Evolutionary conservation across 768 basidiomycete species (phyloP).

Genomic region (Galerina marginata): DNA sequence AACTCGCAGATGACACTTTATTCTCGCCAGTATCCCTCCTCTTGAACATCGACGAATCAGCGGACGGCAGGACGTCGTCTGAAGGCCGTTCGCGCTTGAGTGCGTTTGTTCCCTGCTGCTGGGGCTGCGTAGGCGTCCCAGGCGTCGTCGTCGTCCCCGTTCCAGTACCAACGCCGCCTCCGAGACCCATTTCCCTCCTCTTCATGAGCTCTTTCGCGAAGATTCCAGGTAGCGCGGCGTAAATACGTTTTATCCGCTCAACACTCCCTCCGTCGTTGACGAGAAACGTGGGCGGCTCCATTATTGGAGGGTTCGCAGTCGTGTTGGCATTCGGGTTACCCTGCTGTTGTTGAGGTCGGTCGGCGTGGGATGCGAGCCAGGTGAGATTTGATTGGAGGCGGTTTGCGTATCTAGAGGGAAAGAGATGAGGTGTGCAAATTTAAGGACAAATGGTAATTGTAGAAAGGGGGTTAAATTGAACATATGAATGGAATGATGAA

Average conservation of each 20-base stretch:
- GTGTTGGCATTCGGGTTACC: conserved; percentile 32
- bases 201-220: conserved; percentile 69
- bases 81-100: conserved; percentile 71
- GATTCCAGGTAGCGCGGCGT: conserved; percentile 60
- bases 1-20: conserved; percentile 34
- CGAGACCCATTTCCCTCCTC: conserved; percentile 39
- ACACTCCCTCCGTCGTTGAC: conserved; percentile 41
- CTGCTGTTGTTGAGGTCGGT: conserved; percentile 34
- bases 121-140: conserved; percentile 2
- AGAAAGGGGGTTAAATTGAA: neutral
- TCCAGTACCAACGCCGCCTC: conserved; percentile 5
- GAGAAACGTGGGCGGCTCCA: conserved; percentile 61
- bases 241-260: conserved; percentile 70
- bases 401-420: conserved; percentile 51
- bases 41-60: conserved; percentile 51
- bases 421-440: neutral
- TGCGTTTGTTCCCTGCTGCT: conserved; percentile 19
- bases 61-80: conserved; percentile 40
- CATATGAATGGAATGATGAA: neutral
- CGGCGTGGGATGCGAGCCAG: conserved; percentile 74
- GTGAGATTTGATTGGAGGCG: conserved; percentile 75
- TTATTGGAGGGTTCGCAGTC: conserved; percentile 52
- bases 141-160: neutral
- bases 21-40: conserved; percentile 73
- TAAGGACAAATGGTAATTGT: conserved; percentile 3